A percentile compares a stretch with the other conserved stretches of the same genome.
These are phyloP conservation scores for Phytophthora cryptogea DNA, from an alignment of 352 stramenopile species.

Conservation along the genomic window DNA sequence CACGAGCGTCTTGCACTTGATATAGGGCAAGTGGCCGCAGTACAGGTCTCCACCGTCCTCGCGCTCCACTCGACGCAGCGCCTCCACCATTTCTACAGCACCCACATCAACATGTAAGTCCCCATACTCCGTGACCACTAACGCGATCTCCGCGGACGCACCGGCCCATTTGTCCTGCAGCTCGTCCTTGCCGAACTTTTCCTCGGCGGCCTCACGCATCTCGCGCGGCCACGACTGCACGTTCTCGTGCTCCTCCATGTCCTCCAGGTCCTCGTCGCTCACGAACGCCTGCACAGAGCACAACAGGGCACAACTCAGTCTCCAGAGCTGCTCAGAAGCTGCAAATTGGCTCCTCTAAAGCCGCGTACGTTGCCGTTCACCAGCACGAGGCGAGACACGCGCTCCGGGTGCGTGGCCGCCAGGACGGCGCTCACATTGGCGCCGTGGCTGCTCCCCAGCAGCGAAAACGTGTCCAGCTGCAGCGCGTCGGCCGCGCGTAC, in stretches of 20 bases:
- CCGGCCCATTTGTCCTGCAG: constrained; percentile 64
- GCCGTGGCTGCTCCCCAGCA: constrained; percentile 77
- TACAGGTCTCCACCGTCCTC: constrained; percentile 70
- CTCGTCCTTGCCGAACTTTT: constrained; percentile 56
- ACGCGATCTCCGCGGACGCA: constrained; percentile 11
- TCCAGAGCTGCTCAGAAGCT: constrained; percentile 10
- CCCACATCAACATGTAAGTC: constrained; percentile 12
- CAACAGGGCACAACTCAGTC: constrained; percentile 19
- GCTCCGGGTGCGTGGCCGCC: constrained; percentile 67
- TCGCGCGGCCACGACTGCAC: constrained; percentile 57
- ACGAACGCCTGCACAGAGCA: constrained; percentile 62
- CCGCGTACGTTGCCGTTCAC: constrained; percentile 78
- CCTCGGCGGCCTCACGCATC: constrained; percentile 48
- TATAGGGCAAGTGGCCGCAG: constrained; percentile 62
- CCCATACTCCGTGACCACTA: not conserved
- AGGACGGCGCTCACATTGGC: constrained; percentile 77
- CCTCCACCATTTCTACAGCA: constrained; percentile 54
- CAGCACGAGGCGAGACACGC: constrained; percentile 72
- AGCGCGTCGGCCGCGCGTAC: constrained; percentile 61
- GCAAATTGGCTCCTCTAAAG: not conserved
- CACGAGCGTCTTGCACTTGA: constrained; percentile 88
- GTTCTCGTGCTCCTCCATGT: constrained; percentile 53
- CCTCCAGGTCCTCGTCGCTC: constrained; percentile 69
- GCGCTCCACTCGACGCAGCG: constrained; percentile 52
- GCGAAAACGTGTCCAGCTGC: constrained; percentile 67